phyloP scores from a whole-genome alignment of 2,329 filamentous ascomycete species.

The Nemania sp. region DNA sequence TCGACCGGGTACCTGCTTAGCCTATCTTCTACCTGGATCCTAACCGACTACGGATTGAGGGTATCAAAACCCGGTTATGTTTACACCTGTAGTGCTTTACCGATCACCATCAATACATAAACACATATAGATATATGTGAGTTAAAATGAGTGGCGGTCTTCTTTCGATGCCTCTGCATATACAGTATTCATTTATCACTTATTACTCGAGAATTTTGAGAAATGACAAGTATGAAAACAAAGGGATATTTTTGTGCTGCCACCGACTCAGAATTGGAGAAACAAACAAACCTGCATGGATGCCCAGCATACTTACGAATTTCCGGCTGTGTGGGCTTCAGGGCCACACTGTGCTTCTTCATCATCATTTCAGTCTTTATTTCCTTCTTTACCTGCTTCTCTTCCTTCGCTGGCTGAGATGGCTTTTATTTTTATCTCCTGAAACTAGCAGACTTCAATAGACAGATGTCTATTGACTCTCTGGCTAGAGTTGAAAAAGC shows the following conservation, averaged over 20 bases:
- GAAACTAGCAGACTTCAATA: not conserved
- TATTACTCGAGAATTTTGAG: not conserved
- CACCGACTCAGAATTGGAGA: too few relatives aligned
- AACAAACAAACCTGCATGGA: not conserved
- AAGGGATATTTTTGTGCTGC: too few relatives aligned
- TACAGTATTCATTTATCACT: not conserved
- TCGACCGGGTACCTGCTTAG: not conserved
- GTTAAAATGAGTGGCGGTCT: not conserved
- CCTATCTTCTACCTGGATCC: not conserved
- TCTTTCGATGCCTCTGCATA: not conserved
- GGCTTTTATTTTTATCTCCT: not conserved
- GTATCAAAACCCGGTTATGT: not conserved
- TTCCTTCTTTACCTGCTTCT: not conserved
- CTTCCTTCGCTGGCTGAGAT: not conserved
- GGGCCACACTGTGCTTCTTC: not conserved
- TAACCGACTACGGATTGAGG: not conserved
- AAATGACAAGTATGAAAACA: too few relatives aligned
- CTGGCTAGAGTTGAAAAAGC: not conserved
- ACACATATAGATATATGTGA: not conserved
- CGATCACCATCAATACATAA: not conserved
- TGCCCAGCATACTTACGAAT: not conserved
- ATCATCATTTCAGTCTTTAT: not conserved
- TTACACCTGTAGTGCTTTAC: not conserved
- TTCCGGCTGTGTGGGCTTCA: not conserved
- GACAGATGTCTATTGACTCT: not conserved